These are phyloP conservation scores for Penicillium pulvis DNA, from an alignment of 495 filamentous ascomycete species.

Conservation along the genomic window DNA sequence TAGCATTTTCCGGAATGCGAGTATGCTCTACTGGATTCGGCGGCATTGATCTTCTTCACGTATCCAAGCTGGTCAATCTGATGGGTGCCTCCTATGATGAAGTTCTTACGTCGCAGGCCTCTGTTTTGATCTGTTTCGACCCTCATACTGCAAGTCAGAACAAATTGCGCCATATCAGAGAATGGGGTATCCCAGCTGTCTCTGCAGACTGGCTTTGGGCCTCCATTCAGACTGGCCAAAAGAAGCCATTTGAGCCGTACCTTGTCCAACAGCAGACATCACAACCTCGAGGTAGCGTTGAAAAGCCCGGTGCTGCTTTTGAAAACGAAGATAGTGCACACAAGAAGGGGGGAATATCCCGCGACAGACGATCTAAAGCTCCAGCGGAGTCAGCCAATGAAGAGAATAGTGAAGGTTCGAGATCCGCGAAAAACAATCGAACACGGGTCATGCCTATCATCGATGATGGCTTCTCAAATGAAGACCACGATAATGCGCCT, in stretches of 20 bases:
- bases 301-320: slow-evolving; percentile 25
- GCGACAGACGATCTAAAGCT: neutral
- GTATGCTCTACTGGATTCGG: slow-evolving; percentile 83
- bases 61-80: slow-evolving; percentile 71
- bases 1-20: slow-evolving; percentile 63
- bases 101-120: slow-evolving; percentile 63
- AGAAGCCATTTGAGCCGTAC: slow-evolving; percentile 53
- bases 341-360: neutral
- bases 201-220: slow-evolving; percentile 80
- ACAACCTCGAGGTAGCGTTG: slow-evolving; percentile 25
- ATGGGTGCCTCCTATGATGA: slow-evolving; percentile 78
- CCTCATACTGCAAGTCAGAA: slow-evolving; percentile 62
- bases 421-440: slow-evolving; percentile 7
- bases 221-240: slow-evolving; percentile 63
- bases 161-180: slow-evolving; percentile 73
- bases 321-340: slow-evolving; percentile 14
- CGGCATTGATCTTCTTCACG: slow-evolving; percentile 81
- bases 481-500: slow-evolving; percentile 30
- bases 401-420: slow-evolving; percentile 1
- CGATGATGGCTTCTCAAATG: slow-evolving; percentile 27
- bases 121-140: slow-evolving; percentile 68
- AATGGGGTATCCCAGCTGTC: slow-evolving; percentile 78
- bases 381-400: neutral
- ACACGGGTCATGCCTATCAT: slow-evolving; percentile 17
- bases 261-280: slow-evolving; percentile 34